phyloP scores from a whole-genome alignment of 2,329 filamentous ascomycete species.

The Fusarium nisikadoi region DNA sequence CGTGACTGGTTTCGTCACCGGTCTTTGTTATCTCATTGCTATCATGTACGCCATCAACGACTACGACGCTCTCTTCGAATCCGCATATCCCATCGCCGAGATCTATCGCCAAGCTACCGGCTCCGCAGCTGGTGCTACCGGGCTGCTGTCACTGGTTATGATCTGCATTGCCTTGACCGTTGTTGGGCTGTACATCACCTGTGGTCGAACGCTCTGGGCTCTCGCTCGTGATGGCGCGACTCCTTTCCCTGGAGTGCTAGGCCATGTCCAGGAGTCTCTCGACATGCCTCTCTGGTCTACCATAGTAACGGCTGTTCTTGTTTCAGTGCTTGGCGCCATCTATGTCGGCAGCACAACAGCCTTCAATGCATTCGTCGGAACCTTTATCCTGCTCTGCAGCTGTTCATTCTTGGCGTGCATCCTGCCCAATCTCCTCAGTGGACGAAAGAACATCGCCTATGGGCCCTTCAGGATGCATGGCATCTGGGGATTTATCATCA shows the following conservation, averaged over 20 bases:
- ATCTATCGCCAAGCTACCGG: slow-evolving; percentile 72
- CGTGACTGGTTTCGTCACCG: slow-evolving; percentile 61
- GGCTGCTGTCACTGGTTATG: slow-evolving; percentile 57
- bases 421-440: slow-evolving; percentile 63
- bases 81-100: slow-evolving; percentile 71
- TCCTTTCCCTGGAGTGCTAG: slow-evolving; percentile 46
- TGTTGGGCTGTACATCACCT: slow-evolving; percentile 52
- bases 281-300: slow-evolving; percentile 59
- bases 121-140: slow-evolving; percentile 60
- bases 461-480: slow-evolving; percentile 69
- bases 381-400: slow-evolving; percentile 52
- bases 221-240: slow-evolving; percentile 54
- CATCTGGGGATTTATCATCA: slow-evolving; percentile 60
- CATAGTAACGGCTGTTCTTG: slow-evolving; percentile 54
- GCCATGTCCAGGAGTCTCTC: slow-evolving; percentile 45
- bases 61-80: slow-evolving; percentile 60
- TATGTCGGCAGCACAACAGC: slow-evolving; percentile 74
- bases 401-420: slow-evolving; percentile 69
- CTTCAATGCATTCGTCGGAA: slow-evolving; percentile 73
- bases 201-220: slow-evolving; percentile 54
- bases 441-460: slow-evolving; percentile 52
- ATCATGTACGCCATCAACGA: slow-evolving; percentile 70
- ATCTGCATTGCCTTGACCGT: slow-evolving; percentile 52
- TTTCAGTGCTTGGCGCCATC: slow-evolving; percentile 68
- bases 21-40: slow-evolving; percentile 62